These are phyloP conservation scores for Phialophora verrucosa DNA, from an alignment of 2,329 filamentous ascomycete genomes.

Conservation along the genomic window DNA sequence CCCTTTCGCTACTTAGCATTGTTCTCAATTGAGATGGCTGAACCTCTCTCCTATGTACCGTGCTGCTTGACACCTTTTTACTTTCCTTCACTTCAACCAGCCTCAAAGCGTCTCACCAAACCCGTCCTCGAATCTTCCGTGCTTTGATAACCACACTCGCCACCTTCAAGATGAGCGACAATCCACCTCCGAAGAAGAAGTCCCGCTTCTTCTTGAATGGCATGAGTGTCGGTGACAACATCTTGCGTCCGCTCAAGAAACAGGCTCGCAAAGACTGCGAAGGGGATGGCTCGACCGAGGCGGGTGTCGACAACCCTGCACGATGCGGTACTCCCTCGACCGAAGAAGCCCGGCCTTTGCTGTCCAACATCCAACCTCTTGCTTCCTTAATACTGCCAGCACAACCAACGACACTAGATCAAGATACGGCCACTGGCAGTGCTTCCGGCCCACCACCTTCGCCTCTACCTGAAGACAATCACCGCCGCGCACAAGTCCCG, in stretches of 20 bases:
- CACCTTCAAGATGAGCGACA: slow-evolving; percentile 31
- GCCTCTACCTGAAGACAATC: background rate
- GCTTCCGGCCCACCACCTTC: background rate
- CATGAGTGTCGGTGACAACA: slow-evolving; percentile 31
- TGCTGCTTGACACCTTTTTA: background rate
- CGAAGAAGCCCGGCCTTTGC: background rate
- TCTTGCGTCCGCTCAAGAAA: slow-evolving; percentile 27
- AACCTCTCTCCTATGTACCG: background rate
- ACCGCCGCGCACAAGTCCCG: background rate
- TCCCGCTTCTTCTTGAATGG: slow-evolving; percentile 37
- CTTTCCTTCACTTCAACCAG: background rate
- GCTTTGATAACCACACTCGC: background rate
- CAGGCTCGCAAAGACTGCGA: background rate
- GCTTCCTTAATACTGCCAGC: background rate
- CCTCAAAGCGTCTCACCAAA: background rate
- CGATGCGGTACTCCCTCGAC: background rate
- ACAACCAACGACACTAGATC: background rate
- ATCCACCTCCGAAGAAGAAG: slow-evolving; percentile 33
- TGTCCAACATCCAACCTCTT: slow-evolving; percentile 5
- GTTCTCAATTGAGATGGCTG: background rate
- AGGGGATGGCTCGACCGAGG: background rate
- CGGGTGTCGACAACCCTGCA: background rate
- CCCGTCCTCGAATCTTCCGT: background rate
- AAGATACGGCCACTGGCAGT: background rate
- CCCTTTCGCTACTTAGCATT: slow-evolving; percentile 3